Conservation (phyloP, 2,329 filamentous ascomycete species). For the Fusarium xylarioides region DNA sequence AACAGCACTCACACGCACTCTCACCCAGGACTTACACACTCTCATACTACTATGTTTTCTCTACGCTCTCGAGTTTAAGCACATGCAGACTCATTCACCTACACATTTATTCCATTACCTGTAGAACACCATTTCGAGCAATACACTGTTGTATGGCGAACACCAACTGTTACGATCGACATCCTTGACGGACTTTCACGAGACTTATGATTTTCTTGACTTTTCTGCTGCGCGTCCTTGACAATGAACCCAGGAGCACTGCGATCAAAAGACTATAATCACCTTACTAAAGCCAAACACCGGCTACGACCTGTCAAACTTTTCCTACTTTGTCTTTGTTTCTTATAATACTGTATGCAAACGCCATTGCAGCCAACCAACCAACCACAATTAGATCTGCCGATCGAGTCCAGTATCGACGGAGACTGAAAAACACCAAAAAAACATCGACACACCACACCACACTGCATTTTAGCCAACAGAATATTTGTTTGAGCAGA, state of each 20-base stretch:
- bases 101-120: constrained; percentile 1
- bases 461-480: constrained; percentile 17
- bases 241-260: constrained; percentile 26
- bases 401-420: constrained; percentile 6
- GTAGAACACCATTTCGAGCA: constrained; percentile 8
- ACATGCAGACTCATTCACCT: constrained; percentile 3
- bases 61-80: constrained; percentile 49
- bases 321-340: constrained; percentile 23
- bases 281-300: constrained; percentile 26
- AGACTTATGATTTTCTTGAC: constrained; percentile 44
- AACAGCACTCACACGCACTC: constrained; percentile 50
- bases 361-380: constrained; percentile 4
- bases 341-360: constrained; percentile 27
- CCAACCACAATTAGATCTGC: constrained; percentile 21
- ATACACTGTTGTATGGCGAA: constrained; percentile 19
- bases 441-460: constrained; percentile 23
- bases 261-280: constrained; percentile 38
- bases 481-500: constrained; percentile 25
- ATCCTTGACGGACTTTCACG: constrained; percentile 44
- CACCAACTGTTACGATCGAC: constrained; percentile 38
- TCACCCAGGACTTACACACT: constrained; percentile 48
- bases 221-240: constrained; percentile 22
- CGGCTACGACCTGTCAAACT: constrained; percentile 38
- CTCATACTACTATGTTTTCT: constrained; percentile 49
- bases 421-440: constrained; percentile 28